These are phyloP conservation scores for Myriosclerotinia scirpicola DNA, from an alignment of 2,329 filamentous ascomycete species.

Conservation along the genomic window DNA sequence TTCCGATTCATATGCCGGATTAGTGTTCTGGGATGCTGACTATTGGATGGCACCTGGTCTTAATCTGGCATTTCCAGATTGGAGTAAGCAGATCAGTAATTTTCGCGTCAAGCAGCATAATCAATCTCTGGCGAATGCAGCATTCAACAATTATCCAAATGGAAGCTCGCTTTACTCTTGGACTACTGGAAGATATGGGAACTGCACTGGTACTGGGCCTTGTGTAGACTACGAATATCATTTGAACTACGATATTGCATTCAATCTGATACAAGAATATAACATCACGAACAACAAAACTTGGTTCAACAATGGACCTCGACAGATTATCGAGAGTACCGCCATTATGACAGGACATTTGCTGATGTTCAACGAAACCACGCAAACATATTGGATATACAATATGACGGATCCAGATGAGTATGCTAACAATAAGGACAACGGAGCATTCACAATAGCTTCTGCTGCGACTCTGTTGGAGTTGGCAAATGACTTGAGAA, in stretches of 20 bases:
- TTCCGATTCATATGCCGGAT: conserved; percentile 66
- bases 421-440: conserved; percentile 48
- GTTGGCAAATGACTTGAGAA: conserved; percentile 45
- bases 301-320: conserved; percentile 47
- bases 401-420: conserved; percentile 68
- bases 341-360: conserved; percentile 62
- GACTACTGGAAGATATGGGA: conserved; percentile 66
- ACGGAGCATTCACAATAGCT: conserved; percentile 64
- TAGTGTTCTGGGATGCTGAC: conserved; percentile 46
- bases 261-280: conserved; percentile 44
- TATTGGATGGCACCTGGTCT: conserved; percentile 54
- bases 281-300: conserved; percentile 41
- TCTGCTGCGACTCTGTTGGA: conserved; percentile 46
- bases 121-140: conserved; percentile 61
- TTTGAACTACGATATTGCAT: conserved; percentile 66
- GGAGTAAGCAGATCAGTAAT: conserved; percentile 62
- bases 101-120: conserved; percentile 59
- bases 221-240: conserved; percentile 75
- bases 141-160: conserved; percentile 58
- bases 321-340: conserved; percentile 64
- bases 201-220: conserved; percentile 62
- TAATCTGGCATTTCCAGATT: conserved; percentile 61
- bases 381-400: conserved; percentile 49
- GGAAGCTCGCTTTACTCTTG: conserved; percentile 65
- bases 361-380: conserved; percentile 58